Evolutionary conservation across 495 filamentous ascomycete genomes (phyloP).

Genomic region (Gamarada debralockiae): DNA sequence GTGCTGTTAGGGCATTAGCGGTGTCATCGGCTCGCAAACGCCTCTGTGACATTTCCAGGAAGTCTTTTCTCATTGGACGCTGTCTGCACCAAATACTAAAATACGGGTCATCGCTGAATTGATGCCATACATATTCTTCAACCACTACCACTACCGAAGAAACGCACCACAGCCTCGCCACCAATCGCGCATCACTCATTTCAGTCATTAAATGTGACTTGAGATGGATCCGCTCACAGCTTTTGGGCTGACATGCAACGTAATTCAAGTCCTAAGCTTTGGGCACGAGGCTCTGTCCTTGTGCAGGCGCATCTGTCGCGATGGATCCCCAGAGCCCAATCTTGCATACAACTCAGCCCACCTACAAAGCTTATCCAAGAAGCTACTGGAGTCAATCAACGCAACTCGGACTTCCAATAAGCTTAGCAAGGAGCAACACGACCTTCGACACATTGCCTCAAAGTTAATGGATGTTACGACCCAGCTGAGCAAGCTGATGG

Average conservation of each 20-base stretch:
- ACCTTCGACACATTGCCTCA: not conserved
- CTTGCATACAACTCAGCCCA: not conserved
- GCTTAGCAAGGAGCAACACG: not conserved
- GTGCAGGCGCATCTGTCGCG: conserved; percentile 6
- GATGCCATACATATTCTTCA: no score
- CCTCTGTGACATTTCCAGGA: no score
- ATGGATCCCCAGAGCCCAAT: conserved; percentile 13
- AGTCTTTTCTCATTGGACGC: no score
- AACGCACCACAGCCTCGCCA: no score
- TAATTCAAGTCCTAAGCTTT: conserved; percentile 28
- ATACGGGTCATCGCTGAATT: no score
- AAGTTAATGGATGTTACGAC: conserved; percentile 8
- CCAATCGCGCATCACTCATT: not conserved
- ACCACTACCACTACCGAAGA: no score
- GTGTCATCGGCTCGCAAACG: no score
- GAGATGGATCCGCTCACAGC: conserved; percentile 25
- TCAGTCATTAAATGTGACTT: not conserved
- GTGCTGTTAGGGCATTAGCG: no score
- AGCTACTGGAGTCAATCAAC: not conserved
- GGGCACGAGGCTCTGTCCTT: conserved; percentile 7
- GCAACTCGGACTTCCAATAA: not conserved
- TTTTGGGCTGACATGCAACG: conserved; percentile 29
- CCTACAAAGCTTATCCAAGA: not conserved
- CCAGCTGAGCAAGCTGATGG: conserved; percentile 2
- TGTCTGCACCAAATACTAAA: no score